These are phyloP conservation scores for Fusarium fujikuroi DNA, from an alignment of 2,329 filamentous ascomycete species.

Conservation along the genomic window DNA sequence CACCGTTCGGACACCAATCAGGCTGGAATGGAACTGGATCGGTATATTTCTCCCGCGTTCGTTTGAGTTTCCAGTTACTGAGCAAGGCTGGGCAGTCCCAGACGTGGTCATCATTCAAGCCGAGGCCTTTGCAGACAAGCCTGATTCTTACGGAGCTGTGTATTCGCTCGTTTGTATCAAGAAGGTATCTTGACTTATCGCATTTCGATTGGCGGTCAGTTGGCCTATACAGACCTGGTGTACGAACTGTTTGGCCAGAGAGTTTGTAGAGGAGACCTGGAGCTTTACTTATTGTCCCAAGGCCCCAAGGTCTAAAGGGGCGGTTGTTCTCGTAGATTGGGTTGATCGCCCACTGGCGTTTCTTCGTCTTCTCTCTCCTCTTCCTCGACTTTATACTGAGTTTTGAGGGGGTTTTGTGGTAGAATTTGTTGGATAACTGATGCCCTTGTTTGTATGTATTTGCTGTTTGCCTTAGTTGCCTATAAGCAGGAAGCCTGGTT, in stretches of 20 bases:
- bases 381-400: slow-evolving; percentile 23
- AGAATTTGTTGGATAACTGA: slow-evolving; percentile 34
- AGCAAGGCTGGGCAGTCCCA: slow-evolving; percentile 60
- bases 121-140: slow-evolving; percentile 61
- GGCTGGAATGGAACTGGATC: slow-evolving; percentile 52
- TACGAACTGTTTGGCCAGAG: slow-evolving; percentile 55
- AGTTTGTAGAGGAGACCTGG: slow-evolving; percentile 56
- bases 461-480: too few relatives aligned
- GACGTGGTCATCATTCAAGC: slow-evolving; percentile 58
- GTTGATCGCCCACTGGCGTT: slow-evolving; percentile 58
- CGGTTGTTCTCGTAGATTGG: slow-evolving; percentile 59
- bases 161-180: slow-evolving; percentile 65
- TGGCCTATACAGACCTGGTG: slow-evolving; percentile 61
- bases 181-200: slow-evolving; percentile 53
- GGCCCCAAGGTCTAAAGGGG: slow-evolving; percentile 61
- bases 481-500: too few relatives aligned
- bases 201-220: slow-evolving; percentile 54
- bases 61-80: slow-evolving; percentile 57
- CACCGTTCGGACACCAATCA: slow-evolving; percentile 46
- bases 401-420: slow-evolving; percentile 37
- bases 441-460: too few relatives aligned
- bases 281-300: slow-evolving; percentile 56
- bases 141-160: slow-evolving; percentile 66
- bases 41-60: slow-evolving; percentile 45
- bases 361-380: slow-evolving; percentile 25